Conservation (phyloP, 495 filamentous ascomycete species). For the Daldinia childiae region DNA sequence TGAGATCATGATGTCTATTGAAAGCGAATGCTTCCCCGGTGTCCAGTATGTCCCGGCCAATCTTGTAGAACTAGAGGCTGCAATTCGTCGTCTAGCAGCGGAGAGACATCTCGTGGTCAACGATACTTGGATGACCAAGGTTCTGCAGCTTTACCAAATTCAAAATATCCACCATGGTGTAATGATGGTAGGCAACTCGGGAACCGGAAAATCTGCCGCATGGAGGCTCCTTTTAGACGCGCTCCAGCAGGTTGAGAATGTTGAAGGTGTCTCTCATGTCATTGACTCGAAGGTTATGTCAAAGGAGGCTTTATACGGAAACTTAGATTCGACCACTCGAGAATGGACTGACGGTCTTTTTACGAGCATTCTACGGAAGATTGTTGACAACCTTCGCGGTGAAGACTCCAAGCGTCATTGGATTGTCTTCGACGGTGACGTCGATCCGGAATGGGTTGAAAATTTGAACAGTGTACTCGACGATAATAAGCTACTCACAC, state of each 20-base stretch:
- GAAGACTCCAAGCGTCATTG: constrained; percentile 97
- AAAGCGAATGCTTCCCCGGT: constrained; percentile 87
- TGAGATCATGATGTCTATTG: constrained; percentile 84
- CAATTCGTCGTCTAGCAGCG: constrained; percentile 81
- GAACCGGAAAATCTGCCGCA: constrained; percentile 91
- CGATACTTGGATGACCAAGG: constrained; percentile 95
- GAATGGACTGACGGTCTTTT: constrained; percentile 99
- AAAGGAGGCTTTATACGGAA: constrained; percentile 96
- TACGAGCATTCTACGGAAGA: constrained; percentile 96
- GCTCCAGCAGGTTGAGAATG: constrained; percentile 85
- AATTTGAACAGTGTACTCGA: constrained; percentile 99
- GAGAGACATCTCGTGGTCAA: constrained; percentile 87
- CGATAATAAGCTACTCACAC: constrained; percentile 95
- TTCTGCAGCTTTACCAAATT: constrained; percentile 95
- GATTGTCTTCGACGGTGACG: constrained; percentile 99
- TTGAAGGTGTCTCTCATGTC: constrained; percentile 95
- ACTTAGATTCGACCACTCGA: constrained; percentile 91
- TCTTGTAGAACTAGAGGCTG: constrained; percentile 76
- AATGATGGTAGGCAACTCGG: constrained; percentile 99
- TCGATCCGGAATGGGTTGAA: constrained; percentile 99
- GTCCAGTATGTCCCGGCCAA: constrained; percentile 92
- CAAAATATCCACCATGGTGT: constrained; percentile 98
- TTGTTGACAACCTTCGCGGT: constrained; percentile 97
- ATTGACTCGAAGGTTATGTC: constrained; percentile 99
- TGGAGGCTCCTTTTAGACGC: constrained; percentile 97